Conservation (phyloP, 345 rosid species). For the Eucalyptus victrix region DNA sequence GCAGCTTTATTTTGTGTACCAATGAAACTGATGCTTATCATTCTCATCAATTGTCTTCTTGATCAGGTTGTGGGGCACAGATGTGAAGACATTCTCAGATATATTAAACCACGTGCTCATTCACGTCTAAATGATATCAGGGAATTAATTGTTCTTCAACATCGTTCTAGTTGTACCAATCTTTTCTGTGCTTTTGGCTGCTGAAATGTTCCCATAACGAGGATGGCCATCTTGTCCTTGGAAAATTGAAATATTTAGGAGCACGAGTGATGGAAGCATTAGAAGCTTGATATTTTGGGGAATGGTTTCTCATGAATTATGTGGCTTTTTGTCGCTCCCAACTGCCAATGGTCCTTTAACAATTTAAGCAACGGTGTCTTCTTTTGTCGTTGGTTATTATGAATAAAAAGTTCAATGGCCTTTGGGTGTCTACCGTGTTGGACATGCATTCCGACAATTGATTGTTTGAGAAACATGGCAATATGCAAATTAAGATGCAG, state of each 20-base stretch:
- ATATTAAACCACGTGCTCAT: constrained; percentile 33
- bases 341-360: background rate
- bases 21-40: background rate
- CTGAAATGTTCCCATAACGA: background rate
- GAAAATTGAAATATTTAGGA: background rate
- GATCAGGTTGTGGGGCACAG: constrained; percentile 76
- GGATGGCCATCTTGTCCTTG: background rate
- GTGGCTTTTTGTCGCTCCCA: background rate
- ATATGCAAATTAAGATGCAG: background rate
- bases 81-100: constrained; percentile 58
- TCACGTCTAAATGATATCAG: background rate
- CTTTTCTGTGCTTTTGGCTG: background rate
- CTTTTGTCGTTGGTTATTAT: background rate
- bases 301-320: background rate
- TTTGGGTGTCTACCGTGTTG: background rate
- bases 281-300: background rate
- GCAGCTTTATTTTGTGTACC: background rate
- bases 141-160: background rate
- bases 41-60: background rate
- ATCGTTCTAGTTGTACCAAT: background rate
- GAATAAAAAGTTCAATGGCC: background rate
- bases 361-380: background rate
- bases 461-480: background rate
- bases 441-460: background rate
- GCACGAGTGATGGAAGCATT: background rate